phyloP scores from a whole-genome alignment of 2,329 filamentous ascomycete genomes.

The Exophiala sp. region DNA sequence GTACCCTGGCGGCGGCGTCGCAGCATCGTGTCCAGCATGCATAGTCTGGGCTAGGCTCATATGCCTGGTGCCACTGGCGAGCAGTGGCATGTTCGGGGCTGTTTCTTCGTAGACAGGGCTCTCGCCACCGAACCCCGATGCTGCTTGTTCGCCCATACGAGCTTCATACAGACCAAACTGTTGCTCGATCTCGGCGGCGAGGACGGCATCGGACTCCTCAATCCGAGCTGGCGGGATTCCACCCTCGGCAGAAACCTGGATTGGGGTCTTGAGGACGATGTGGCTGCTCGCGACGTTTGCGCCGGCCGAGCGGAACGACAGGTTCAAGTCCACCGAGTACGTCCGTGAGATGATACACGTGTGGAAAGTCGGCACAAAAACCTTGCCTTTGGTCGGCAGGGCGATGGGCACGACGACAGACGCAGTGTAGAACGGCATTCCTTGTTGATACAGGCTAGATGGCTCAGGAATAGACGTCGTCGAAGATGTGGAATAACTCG shows the following conservation, averaged over 20 bases:
- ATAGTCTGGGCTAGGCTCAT: conserved; percentile 14
- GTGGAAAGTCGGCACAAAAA: conserved; percentile 67
- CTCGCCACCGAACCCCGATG: conserved; percentile 14
- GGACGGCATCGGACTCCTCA: conserved; percentile 15
- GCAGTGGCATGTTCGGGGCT: background rate
- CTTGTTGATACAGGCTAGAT: conserved; percentile 36
- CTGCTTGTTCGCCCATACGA: conserved; percentile 4
- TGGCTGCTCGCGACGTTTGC: conserved; percentile 40
- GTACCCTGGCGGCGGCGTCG: conserved; percentile 18
- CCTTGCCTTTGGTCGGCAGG: conserved; percentile 45
- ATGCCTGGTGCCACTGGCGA: conserved; percentile 13
- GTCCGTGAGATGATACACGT: conserved; percentile 63
- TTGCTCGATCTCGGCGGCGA: conserved; percentile 24
- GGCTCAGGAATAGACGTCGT: conserved; percentile 29
- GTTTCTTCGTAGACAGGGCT: conserved; percentile 22
- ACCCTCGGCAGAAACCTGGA: conserved; percentile 38
- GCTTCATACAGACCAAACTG: conserved; percentile 25
- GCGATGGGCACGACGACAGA: conserved; percentile 62
- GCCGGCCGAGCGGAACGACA: conserved; percentile 52
- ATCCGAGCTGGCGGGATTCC: conserved; percentile 9
- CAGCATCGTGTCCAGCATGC: background rate
- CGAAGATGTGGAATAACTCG: conserved; percentile 26
- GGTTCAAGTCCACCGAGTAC: conserved; percentile 59
- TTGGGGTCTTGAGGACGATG: conserved; percentile 41
- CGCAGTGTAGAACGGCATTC: conserved; percentile 57